Conservation (phyloP, 2,329 filamentous ascomycete species). For the Aspergillus versicolor region DNA sequence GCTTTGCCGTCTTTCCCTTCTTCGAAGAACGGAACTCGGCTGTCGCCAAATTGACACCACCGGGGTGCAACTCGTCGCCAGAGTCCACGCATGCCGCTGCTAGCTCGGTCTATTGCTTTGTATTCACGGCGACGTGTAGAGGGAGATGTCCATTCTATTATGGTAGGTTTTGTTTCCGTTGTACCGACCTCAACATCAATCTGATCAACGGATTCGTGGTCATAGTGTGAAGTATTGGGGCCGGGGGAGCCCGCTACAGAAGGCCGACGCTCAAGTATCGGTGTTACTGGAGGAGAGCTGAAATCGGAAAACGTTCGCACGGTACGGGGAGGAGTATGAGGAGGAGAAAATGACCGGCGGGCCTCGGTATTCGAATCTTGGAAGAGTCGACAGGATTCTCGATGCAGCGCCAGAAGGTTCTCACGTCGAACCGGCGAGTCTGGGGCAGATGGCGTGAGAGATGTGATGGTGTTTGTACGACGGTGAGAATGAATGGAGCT, state of each 20-base stretch:
- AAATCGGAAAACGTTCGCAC: conserved; percentile 14
- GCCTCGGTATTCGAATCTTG: conserved; percentile 22
- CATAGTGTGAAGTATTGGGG: not conserved
- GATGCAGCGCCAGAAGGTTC: conserved; percentile 39
- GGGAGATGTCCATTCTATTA: conserved; percentile 49
- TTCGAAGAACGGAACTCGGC: conserved; percentile 43
- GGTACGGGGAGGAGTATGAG: conserved; percentile 4
- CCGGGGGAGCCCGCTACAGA: conserved; percentile 10
- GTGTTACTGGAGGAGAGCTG: conserved; percentile 17
- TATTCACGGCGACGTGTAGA: conserved; percentile 46
- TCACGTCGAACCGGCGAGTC: conserved; percentile 29
- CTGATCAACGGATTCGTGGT: not conserved
- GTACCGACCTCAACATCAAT: not conserved
- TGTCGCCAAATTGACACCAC: conserved; percentile 37
- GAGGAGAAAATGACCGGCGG: conserved; percentile 7
- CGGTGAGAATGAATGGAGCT: conserved; percentile 31
- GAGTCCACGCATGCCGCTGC: conserved; percentile 42
- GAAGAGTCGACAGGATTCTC: conserved; percentile 43
- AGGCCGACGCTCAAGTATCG: conserved; percentile 2
- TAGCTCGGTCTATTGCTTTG: conserved; percentile 54
- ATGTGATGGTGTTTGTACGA: conserved; percentile 23
- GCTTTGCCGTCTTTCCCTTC: conserved; percentile 36
- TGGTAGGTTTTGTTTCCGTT: conserved; percentile 34
- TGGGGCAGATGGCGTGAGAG: conserved; percentile 26
- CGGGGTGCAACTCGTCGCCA: conserved; percentile 43